These are phyloP conservation scores for Claviceps purpurea DNA, from an alignment of 2,329 filamentous ascomycete genomes.

Conservation along the genomic window DNA sequence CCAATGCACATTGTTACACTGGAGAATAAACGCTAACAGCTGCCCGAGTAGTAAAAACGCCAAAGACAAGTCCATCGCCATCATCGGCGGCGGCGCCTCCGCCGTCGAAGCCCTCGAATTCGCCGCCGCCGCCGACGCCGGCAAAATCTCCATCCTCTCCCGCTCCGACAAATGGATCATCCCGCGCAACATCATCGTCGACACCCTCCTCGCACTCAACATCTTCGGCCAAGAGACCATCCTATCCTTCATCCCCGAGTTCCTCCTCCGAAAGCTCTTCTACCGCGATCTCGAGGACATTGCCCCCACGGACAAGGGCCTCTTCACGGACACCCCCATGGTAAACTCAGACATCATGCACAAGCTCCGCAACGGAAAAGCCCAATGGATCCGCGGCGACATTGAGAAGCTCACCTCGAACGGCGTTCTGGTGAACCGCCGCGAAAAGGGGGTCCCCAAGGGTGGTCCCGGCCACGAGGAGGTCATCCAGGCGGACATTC, in stretches of 20 bases:
- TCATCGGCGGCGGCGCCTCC: conserved; percentile 69
- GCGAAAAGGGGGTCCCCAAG: conserved; percentile 58
- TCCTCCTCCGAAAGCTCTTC: conserved; percentile 62
- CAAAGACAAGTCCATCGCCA: conserved; percentile 59
- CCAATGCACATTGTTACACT: too few relatives aligned
- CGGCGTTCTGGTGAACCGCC: conserved; percentile 58
- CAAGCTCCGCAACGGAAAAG: conserved; percentile 56
- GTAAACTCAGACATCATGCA: conserved; percentile 72
- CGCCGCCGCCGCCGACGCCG: conserved; percentile 51
- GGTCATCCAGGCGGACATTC: conserved; percentile 58
- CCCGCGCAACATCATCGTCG: conserved; percentile 62
- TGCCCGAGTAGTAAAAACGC: conserved; percentile 40
- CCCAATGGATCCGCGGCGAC: conserved; percentile 71
- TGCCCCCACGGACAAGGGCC: conserved; percentile 50
- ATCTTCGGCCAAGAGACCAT: conserved; percentile 65
- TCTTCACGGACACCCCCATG: conserved; percentile 81
- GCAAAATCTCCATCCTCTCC: conserved; percentile 58
- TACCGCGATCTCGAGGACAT: conserved; percentile 69
- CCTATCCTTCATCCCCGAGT: conserved; percentile 67
- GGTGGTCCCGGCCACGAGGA: conserved; percentile 57
- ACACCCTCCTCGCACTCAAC: conserved; percentile 62
- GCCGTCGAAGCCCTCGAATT: conserved; percentile 77
- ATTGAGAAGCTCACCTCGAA: conserved; percentile 51
- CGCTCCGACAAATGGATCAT: conserved; percentile 82
- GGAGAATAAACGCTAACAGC: background rate